phyloP scores from a whole-genome alignment of 768 basidiomycete species.

The Termitomyces sp. region DNA sequence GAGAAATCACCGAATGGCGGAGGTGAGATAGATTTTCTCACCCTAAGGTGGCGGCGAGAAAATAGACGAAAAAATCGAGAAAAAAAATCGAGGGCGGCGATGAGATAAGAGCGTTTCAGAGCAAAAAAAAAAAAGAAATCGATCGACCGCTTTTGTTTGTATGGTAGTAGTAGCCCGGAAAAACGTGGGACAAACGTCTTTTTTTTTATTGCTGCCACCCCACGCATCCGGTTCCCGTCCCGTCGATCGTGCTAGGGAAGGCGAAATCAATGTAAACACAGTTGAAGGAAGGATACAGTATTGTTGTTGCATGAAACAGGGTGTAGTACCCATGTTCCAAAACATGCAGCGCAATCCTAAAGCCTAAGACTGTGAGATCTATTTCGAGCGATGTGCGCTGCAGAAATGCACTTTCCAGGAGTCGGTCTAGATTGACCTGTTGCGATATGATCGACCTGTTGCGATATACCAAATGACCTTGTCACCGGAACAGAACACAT shows the following conservation, averaged over 20 bases:
- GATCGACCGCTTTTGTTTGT: neutral
- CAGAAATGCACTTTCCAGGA: neutral
- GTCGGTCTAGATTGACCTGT: neutral
- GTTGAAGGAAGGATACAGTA: neutral
- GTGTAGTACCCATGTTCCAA: neutral
- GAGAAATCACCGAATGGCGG: constrained; percentile 34
- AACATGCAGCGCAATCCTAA: neutral
- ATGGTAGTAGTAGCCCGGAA: no score
- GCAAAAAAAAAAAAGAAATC: neutral
- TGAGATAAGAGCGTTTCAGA: constrained; percentile 2
- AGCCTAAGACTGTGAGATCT: neutral
- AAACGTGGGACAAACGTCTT: no score
- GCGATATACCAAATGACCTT: neutral
- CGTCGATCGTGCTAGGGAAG: no score
- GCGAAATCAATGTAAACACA: no score
- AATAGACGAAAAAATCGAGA: neutral
- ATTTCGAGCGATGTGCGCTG: neutral
- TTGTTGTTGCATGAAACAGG: neutral
- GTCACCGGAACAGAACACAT: neutral
- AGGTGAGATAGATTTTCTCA: constrained; percentile 22
- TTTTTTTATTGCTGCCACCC: no score
- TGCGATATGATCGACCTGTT: neutral
- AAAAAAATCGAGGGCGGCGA: constrained; percentile 1
- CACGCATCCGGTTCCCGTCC: no score
- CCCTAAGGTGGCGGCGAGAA: constrained; percentile 33